phyloP scores from a whole-genome alignment of 805 yeast species.

The Ogataea pini region DNA sequence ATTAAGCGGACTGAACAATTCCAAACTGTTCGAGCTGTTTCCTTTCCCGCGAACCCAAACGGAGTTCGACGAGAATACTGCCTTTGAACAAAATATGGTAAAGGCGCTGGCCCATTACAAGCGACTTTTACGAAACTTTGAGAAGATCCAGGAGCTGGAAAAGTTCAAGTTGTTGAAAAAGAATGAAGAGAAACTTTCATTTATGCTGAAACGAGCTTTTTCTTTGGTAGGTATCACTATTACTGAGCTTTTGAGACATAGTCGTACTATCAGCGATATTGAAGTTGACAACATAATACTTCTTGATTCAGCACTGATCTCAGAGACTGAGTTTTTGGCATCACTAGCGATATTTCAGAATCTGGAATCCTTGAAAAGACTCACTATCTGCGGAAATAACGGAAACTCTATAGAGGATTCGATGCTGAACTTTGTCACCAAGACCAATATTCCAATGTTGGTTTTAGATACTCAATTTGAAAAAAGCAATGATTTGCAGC shows the following conservation, averaged over 20 bases:
- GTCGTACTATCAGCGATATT: neutral
- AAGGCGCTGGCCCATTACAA: conserved; percentile 7
- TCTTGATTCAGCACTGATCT: conserved; percentile 36
- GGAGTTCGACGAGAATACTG: conserved; percentile 16
- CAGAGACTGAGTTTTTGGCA: conserved; percentile 35
- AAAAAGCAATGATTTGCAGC: conserved; percentile 20
- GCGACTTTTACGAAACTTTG: conserved; percentile 17
- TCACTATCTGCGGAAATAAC: conserved; percentile 40
- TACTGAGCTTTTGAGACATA: conserved; percentile 7
- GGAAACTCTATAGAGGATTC: conserved; percentile 4
- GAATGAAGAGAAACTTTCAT: neutral
- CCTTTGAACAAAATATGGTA: conserved; percentile 9
- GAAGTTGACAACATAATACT: conserved; percentile 35
- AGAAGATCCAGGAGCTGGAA: conserved; percentile 11
- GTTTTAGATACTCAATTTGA: conserved; percentile 21
- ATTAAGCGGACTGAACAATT: conserved; percentile 22
- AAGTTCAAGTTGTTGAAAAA: neutral
- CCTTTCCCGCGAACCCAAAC: conserved; percentile 32
- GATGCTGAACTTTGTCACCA: neutral
- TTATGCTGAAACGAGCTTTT: neutral
- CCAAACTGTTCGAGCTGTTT: conserved; percentile 26
- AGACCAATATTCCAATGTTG: neutral
- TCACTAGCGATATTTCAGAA: conserved; percentile 26
- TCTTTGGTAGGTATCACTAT: conserved; percentile 4
- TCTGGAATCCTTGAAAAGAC: conserved; percentile 23